Conservation (phyloP, 345 rosid genomes). For the Syzygium oleosum region DNA sequence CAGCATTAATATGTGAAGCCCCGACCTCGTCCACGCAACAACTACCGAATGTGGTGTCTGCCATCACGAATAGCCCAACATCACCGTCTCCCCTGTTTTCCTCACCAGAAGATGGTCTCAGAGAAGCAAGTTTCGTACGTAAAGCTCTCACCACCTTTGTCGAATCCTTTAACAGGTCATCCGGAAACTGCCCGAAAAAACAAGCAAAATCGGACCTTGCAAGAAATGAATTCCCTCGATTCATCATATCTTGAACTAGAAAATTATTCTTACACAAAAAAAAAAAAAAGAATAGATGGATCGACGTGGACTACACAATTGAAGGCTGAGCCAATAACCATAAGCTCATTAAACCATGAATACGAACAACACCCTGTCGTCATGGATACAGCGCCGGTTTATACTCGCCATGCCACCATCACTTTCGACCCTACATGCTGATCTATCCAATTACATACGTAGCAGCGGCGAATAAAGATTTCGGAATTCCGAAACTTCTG, state of each 20-base stretch:
- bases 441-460: not conserved
- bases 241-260: not conserved
- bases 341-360: not conserved
- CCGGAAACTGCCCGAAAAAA: conserved; percentile 56
- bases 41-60: conserved; percentile 85
- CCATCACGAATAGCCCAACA: conserved; percentile 71
- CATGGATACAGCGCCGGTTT: not conserved
- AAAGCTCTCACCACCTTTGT: conserved; percentile 45
- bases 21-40: conserved; percentile 94
- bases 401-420: not conserved
- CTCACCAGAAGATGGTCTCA: conserved; percentile 15
- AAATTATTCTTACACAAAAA: not conserved
- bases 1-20: conserved; percentile 62
- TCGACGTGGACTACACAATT: not conserved
- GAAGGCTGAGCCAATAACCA: not conserved
- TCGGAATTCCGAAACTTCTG: not conserved
- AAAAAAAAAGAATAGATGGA: not conserved
- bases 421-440: not conserved
- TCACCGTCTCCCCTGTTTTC: conserved; percentile 23
- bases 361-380: fast-evolving
- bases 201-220: not conserved
- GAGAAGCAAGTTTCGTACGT: conserved; percentile 19
- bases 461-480: not conserved
- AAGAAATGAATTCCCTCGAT: not conserved
- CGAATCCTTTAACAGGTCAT: conserved; percentile 66